A percentile compares a stretch with the other conserved stretches of the same genome.
Evolutionary conservation across 352 stramenopile genomes (phyloP).

Genomic region (Pythium apleroticum): DNA sequence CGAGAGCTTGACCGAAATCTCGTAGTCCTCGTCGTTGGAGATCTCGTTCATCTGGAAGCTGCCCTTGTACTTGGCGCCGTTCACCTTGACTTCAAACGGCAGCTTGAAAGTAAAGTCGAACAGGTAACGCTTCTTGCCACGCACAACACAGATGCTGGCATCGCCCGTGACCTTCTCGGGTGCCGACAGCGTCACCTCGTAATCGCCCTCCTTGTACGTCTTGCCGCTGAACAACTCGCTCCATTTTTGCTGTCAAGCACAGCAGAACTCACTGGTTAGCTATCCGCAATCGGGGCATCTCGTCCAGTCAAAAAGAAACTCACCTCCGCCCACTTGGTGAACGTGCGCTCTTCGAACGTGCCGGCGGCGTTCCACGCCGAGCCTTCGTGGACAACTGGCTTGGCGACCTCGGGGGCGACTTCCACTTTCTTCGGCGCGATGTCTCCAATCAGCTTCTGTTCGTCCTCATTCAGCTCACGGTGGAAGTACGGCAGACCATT

Average conservation of each 20-base stretch:
- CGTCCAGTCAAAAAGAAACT: not conserved
- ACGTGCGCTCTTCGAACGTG: conserved; percentile 90
- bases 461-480: conserved; percentile 95
- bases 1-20: conserved; percentile 61
- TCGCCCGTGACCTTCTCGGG: conserved; percentile 78
- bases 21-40: conserved; percentile 86
- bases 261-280: not conserved
- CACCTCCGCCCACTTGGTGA: conserved; percentile 83
- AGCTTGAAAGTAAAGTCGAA: conserved; percentile 87
- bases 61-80: conserved; percentile 55
- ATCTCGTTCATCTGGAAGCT: conserved; percentile 82
- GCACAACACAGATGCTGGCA: conserved; percentile 86
- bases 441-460: conserved; percentile 96
- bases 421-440: conserved; percentile 88
- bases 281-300: not conserved
- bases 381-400: conserved; percentile 53
- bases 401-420: conserved; percentile 30
- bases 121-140: conserved; percentile 87
- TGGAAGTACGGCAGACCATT: conserved; percentile 95
- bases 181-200: conserved; percentile 48
- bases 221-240: conserved; percentile 48
- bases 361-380: conserved; percentile 92
- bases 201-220: conserved; percentile 42
- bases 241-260: conserved; percentile 45
- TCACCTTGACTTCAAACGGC: conserved; percentile 63